Conservation (phyloP, 2,329 filamentous ascomycete species). For the Fusarium marasasianum region DNA sequence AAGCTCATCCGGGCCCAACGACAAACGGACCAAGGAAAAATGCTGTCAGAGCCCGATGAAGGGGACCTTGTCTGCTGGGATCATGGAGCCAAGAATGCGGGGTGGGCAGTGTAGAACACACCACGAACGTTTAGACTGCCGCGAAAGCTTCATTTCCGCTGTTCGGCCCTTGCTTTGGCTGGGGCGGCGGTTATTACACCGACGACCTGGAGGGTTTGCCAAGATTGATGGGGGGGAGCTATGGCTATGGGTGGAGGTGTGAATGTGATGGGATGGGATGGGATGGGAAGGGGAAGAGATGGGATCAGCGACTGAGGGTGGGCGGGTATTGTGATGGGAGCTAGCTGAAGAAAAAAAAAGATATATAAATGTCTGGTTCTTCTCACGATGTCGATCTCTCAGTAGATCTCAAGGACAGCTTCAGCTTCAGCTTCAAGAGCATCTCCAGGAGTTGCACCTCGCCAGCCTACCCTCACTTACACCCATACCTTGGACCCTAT, state of each 20-base stretch:
- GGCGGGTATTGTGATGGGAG: constrained; percentile 24
- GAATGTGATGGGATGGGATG: background rate
- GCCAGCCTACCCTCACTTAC: background rate
- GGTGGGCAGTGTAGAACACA: constrained; percentile 12
- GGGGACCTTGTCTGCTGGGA: constrained; percentile 2
- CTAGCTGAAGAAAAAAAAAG: background rate
- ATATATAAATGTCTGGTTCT: constrained; percentile 19
- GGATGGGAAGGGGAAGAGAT: background rate
- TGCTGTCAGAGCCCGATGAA: background rate
- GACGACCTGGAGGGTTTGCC: background rate
- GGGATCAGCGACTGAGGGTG: background rate
- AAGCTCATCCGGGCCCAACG: constrained; percentile 37
- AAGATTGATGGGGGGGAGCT: constrained; percentile 6
- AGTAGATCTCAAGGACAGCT: constrained; percentile 19
- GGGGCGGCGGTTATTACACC: constrained; percentile 22
- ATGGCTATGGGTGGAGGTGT: background rate
- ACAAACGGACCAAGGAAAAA: constrained; percentile 23
- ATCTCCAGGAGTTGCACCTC: constrained; percentile 7
- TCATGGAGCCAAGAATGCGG: constrained; percentile 28
- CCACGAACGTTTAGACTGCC: background rate
- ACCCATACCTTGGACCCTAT: background rate
- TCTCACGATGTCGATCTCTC: constrained; percentile 8
- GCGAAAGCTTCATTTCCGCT: constrained; percentile 9
- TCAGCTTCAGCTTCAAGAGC: background rate
- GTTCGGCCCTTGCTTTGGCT: background rate